Percentiles rank a stretch among this genome's conserved stretches.
These are phyloP conservation scores for Colletotrichum phormii DNA, from an alignment of 2,329 filamentous ascomycete species.

Conservation along the genomic window DNA sequence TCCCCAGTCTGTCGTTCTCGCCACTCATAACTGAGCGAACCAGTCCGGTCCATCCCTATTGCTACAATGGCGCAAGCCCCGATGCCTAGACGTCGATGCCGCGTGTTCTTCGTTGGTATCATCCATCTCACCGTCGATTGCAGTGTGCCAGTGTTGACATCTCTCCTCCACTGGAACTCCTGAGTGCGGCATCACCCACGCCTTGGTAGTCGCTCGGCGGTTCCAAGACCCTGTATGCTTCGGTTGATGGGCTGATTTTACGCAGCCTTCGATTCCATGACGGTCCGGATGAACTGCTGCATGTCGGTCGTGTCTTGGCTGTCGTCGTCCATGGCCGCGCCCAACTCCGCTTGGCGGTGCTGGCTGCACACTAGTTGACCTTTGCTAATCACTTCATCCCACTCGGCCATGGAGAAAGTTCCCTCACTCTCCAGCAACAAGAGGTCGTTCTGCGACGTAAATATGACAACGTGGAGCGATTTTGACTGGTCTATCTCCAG, in stretches of 20 bases:
- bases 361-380: conserved; percentile 75
- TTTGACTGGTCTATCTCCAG: conserved; percentile 70
- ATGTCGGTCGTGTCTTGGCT: conserved; percentile 60
- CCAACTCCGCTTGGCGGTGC: conserved; percentile 50
- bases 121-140: neutral
- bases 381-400: conserved; percentile 76
- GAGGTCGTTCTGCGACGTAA: conserved; percentile 78
- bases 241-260: conserved; percentile 29
- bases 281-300: conserved; percentile 71
- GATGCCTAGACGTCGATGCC: neutral
- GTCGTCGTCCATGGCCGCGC: conserved; percentile 60
- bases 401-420: conserved; percentile 78
- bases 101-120: neutral
- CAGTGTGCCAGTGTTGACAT: neutral
- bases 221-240: conserved; percentile 14
- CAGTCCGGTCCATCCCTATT: neutral
- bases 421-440: conserved; percentile 87
- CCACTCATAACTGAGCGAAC: neutral
- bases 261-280: conserved; percentile 66
- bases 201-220: conserved; percentile 12
- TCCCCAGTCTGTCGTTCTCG: conserved; percentile 7
- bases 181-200: neutral
- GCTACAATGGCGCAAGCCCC: neutral
- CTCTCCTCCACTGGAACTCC: neutral
- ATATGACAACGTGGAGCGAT: conserved; percentile 86